Base-by-base conservation (phyloP, 2,329 filamentous ascomycete genomes). In the Ophiostoma sp. region DNA sequence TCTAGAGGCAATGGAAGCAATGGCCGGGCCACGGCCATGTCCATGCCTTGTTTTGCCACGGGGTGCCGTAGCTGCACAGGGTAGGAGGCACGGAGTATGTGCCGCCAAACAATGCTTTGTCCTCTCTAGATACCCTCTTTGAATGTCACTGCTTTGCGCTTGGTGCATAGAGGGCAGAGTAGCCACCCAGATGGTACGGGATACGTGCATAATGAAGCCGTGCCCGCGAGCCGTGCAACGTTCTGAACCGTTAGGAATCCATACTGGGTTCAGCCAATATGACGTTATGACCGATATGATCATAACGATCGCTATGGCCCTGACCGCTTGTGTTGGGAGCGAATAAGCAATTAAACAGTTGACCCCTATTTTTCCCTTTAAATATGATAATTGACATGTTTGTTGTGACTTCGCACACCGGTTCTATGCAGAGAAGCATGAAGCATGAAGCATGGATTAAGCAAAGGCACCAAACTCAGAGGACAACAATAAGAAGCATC, bases 371-470 rank as follows among this genome's bases (percentile, higher is more conserved):
- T 27, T 33, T 13, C 27, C 27, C 23, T 17, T 17, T 20, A 62
- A 31, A 62, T 62, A 62, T 62, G 57, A 62, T 62, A 62, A 62
- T 62, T 62, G 57, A 62, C 27, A 33, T 62, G 57, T 62, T 62
- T 31, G 15, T 33, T 62, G 27, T 15, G 57, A 62, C 57, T 27
- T 17, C 33, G 23, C 57, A 17, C 57, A 62, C 23, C 52, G 57
- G 57, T 62, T 62, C 27, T 62, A 62, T 62, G 57, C 57, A 62
- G 2, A 33, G 57, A 62, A 62, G 27, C 13, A 62, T 15, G 15
- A 31, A 33, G 27, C 27, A 48, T 20, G 20, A 48, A n/a, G 39
- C 39, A 15, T 48, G 20, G 7, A 48, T 20, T 5, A 48, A 20
- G 15, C 8, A 4, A 13, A 41, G 39, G 39, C 17, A 48, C 17